A percentile compares a stretch with the other conserved stretches of the same genome.
phyloP scores from a whole-genome alignment of 495 filamentous ascomycete genomes.

The Aspergillus carlsbadensis region DNA sequence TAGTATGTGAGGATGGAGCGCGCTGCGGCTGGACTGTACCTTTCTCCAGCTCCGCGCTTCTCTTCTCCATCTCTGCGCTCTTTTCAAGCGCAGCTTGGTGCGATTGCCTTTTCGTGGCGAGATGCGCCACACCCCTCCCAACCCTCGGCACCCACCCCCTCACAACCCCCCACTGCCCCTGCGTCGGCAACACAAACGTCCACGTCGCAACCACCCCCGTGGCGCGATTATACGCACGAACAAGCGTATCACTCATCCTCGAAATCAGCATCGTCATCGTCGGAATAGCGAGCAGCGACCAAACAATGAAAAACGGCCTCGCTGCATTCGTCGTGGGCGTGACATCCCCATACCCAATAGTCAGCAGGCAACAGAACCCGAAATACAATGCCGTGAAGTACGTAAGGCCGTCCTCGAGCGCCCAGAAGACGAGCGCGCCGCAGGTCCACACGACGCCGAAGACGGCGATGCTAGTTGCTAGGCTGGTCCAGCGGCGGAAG shows the following conservation, averaged over 20 bases:
- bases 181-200: conserved; percentile 55
- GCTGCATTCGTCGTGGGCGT: conserved; percentile 71
- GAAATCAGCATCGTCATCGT: conserved; percentile 68
- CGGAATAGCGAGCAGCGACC: conserved; percentile 66
- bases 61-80: conserved; percentile 30
- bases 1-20: too few species aligned
- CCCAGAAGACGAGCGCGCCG: conserved; percentile 76
- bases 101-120: conserved; percentile 42
- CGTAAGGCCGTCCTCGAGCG: conserved; percentile 46
- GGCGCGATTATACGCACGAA: conserved; percentile 54
- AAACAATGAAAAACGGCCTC: conserved; percentile 86
- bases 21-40: neutral
- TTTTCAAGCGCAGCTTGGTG: too few species aligned
- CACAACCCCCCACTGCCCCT: conserved; percentile 45
- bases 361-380: conserved; percentile 75
- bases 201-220: conserved; percentile 56
- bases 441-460: conserved; percentile 73
- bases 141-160: conserved; percentile 43
- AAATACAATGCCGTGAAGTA: conserved; percentile 87
- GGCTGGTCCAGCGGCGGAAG: conserved; percentile 67
- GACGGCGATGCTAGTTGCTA: conserved; percentile 64
- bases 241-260: conserved; percentile 63
- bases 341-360: conserved; percentile 88
- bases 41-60: conserved; percentile 20
- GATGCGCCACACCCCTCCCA: conserved; percentile 33